A percentile compares a stretch with the other conserved stretches of the same genome.
Conservation (phyloP, 306 rosid genomes). For the Cucumis cinereus region DNA sequence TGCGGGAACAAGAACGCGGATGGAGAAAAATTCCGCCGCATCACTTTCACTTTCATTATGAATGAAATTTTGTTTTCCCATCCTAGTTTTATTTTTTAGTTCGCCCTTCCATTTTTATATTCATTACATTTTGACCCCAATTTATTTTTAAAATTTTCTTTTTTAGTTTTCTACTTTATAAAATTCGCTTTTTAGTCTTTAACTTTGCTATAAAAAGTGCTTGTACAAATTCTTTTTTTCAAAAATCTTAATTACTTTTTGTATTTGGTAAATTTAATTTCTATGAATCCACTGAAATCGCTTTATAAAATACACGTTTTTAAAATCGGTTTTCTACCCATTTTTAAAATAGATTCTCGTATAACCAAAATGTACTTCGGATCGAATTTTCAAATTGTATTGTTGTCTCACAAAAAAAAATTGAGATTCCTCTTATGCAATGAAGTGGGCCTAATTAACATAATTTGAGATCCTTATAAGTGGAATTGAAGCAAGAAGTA, state of each 20-base stretch:
- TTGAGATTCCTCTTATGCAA: conserved; percentile 40
- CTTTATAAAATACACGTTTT: too few species aligned
- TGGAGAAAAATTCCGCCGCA: neutral
- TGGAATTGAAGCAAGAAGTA: conserved; percentile 12
- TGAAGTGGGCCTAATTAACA: conserved; percentile 42
- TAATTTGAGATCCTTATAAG: conserved; percentile 35
- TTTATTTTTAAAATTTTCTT: neutral
- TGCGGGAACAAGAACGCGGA: neutral
- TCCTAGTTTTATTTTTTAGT: neutral
- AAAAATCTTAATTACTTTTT: too few species aligned
- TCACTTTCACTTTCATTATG: neutral
- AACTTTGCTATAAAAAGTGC: too few species aligned
- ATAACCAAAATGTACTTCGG: too few species aligned
- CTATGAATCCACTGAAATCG: too few species aligned
- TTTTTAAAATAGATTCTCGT: too few species aligned
- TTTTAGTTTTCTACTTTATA: neutral
- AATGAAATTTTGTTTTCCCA: neutral
- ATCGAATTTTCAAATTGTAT: too few species aligned
- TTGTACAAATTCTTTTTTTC: too few species aligned
- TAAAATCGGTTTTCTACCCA: too few species aligned
- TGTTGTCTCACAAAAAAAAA: too few species aligned
- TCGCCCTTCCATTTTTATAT: neutral
- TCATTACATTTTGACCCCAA: neutral
- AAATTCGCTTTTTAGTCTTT: neutral
- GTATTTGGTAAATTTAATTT: too few species aligned